Base-by-base conservation (phyloP, 495 filamentous ascomycete genomes). In the Aspergillus sclerotiicarbonarius region DNA sequence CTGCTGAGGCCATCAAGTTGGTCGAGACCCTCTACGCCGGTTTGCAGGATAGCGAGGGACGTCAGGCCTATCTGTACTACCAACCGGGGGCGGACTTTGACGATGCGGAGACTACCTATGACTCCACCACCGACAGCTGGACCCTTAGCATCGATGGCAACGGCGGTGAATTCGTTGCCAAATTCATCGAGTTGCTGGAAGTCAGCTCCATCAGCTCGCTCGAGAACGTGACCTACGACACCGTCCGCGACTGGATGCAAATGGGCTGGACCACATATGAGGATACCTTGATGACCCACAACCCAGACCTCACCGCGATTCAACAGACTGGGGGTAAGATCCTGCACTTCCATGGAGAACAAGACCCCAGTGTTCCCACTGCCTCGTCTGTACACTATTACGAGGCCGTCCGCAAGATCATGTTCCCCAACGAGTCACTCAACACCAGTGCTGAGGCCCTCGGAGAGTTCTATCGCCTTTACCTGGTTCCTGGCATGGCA, bases 381-480 rank as follows among this genome's bases (percentile, higher is more conserved):
- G 76, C 53, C 13, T 79, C 75, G 1, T 81, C 78, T 0, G 70
- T 80, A 4, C 73, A 72, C 20, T 83, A 79, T 53, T 72, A 73
- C 53, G 78, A 84, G 37, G 70, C 78, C 3, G 81, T 84, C 15
- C 70, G 78, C 15, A 63, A 62, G 15, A 64, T 73, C 50, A 84
- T 82, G 81, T 82, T 78, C 57, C 74, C 75, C 0, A 53, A 64
- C 16, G 53, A 75, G 6, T 57, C 62, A 8, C 73, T 64, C 58
- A 70, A 71, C 25, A 66, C 71, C 16, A 66, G 73, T 43, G 66
- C 62, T 43, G 51, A 63, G 12, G 69, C 70, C 25, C 56, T 82
- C 50, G 62, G 70, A 29, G 80, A 79, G 9, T 84, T 72, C 67
- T 80, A 83, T 61, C 74, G 70, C 12, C 59, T 83, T n/a, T 84